phyloP scores from a whole-genome alignment of 2,329 filamentous ascomycete species.

The Arthrobotrys iridis region DNA sequence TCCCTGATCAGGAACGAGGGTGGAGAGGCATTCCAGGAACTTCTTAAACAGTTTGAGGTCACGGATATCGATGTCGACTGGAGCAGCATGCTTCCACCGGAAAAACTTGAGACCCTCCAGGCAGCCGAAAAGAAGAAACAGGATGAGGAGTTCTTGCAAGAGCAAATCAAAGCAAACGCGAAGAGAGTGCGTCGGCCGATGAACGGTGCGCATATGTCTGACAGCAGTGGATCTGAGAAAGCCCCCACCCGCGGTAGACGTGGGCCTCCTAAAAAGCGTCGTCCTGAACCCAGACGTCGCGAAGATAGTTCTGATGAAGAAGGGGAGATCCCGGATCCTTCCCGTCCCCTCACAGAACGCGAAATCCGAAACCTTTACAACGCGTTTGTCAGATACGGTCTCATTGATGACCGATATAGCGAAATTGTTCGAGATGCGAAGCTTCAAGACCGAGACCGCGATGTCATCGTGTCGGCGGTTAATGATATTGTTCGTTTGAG shows the following conservation, averaged over 20 bases:
- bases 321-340: conserved; percentile 78
- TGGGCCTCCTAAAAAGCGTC: conserved; percentile 75
- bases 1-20: conserved; percentile 95
- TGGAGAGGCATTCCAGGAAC: conserved; percentile 80
- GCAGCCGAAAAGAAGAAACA: conserved; percentile 82
- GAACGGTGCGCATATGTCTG: conserved; percentile 60
- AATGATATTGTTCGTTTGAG: conserved; percentile 74
- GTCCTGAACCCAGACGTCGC: conserved; percentile 74
- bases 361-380: conserved; percentile 91
- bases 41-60: conserved; percentile 83
- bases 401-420: conserved; percentile 84
- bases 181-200: conserved; percentile 59
- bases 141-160: conserved; percentile 60
- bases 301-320: conserved; percentile 75
- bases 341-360: conserved; percentile 88
- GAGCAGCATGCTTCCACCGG: conserved; percentile 97
- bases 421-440: conserved; percentile 90
- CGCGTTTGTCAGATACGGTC: conserved; percentile 89
- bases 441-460: conserved; percentile 80
- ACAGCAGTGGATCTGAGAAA: conserved; percentile 59
- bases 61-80: conserved; percentile 96
- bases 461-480: conserved; percentile 79
- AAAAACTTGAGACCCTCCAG: conserved; percentile 88
- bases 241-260: conserved; percentile 66
- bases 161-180: conserved; percentile 63